These are phyloP conservation scores for Chamaecyparis obtusa DNA, from an alignment of 75 land plant genomes.

Conservation along the genomic window DNA sequence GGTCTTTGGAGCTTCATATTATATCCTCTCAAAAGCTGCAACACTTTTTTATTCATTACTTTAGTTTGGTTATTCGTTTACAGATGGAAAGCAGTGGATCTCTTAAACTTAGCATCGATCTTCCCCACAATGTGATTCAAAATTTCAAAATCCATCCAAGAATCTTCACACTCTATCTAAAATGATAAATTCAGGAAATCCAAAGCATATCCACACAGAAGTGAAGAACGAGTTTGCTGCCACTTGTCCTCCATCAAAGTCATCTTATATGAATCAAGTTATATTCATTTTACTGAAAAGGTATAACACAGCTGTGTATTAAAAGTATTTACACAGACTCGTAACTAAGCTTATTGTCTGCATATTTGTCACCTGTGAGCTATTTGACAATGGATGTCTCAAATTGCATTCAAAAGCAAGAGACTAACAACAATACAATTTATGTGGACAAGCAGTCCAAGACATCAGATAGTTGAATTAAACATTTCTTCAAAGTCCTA, in stretches of 20 bases:
- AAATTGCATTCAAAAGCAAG: background rate
- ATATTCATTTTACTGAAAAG: background rate
- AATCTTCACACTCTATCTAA: background rate
- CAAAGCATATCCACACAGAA: background rate
- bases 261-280: background rate
- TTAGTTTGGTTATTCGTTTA: background rate
- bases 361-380: slow-evolving; percentile 5
- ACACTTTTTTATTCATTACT: background rate
- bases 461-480: background rate
- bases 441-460: background rate
- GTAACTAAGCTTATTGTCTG: background rate
- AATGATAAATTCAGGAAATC: background rate
- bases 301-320: background rate
- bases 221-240: background rate
- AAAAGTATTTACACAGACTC: background rate
- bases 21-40: background rate
- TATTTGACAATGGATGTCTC: background rate
- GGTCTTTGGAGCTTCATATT: background rate
- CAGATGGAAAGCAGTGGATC: background rate
- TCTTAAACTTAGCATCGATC: background rate
- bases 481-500: background rate
- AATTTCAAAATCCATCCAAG: background rate
- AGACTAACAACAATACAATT: background rate
- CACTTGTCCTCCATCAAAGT: background rate
- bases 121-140: background rate